phyloP scores from a whole-genome alignment of 2,329 filamentous ascomycete species.

The Esteya vermicola region DNA sequence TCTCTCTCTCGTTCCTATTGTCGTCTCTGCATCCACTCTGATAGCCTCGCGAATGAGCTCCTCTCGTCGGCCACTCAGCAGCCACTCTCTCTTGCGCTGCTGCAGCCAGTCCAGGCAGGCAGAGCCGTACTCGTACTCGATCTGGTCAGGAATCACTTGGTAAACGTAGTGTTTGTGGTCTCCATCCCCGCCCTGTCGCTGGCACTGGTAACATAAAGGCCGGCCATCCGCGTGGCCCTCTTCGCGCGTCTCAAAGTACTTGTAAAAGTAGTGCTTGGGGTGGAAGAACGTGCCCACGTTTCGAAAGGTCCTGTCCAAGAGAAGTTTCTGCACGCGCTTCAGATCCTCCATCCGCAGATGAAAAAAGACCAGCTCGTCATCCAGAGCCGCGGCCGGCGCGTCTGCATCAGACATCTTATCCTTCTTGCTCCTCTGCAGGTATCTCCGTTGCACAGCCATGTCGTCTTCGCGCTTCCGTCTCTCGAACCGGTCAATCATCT shows the following conservation, averaged over 20 bases:
- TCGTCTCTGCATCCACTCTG: background rate
- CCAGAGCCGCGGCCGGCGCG: background rate
- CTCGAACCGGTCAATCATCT: background rate
- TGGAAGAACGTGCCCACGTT: background rate
- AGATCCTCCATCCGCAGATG: conserved; percentile 4
- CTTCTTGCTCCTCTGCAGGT: background rate
- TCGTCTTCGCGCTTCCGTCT: background rate
- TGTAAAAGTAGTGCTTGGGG: conserved; percentile 5
- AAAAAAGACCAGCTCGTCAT: conserved; percentile 6
- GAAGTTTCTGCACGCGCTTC: conserved; percentile 1
- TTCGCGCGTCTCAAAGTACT: conserved; percentile 4
- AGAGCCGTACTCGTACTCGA: background rate
- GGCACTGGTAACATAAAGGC: too few species aligned
- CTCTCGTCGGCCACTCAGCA: conserved; percentile 7
- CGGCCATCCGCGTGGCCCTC: too few species aligned
- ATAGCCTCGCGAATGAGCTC: conserved; percentile 4
- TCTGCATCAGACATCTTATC: background rate
- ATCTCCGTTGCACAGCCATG: background rate
- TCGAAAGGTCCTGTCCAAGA: background rate
- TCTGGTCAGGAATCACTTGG: conserved; percentile 2
- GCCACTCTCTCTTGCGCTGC: conserved; percentile 8
- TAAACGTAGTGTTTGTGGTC: conserved; percentile 4
- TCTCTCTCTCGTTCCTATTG: too few species aligned
- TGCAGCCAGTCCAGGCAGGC: conserved; percentile 8
- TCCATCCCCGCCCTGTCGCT: too few species aligned